Conservation (phyloP, 1,284 basidiomycete genomes). For the Taiwanofungus camphoratus region DNA sequence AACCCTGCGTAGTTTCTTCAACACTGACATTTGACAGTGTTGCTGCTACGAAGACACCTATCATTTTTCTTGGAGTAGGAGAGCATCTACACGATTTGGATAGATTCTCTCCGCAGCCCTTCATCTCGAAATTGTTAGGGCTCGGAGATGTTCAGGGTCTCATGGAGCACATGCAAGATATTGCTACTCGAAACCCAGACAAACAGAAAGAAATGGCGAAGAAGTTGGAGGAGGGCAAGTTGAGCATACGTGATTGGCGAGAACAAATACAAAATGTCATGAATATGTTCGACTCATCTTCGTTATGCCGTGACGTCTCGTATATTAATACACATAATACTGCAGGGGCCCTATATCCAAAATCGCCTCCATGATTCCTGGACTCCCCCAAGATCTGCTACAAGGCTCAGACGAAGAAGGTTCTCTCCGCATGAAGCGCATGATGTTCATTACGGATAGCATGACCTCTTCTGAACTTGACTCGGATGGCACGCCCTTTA, state of each 20-base stretch:
- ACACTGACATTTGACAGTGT: conserved; percentile 50
- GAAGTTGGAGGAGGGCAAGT: conserved; percentile 95
- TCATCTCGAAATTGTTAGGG: conserved; percentile 94
- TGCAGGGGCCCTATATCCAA: conserved; percentile 93
- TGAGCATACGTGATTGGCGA: conserved; percentile 95
- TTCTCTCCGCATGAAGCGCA: conserved; percentile 87
- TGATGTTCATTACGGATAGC: conserved; percentile 98
- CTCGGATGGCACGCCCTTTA: conserved; percentile 89
- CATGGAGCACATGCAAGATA: conserved; percentile 97
- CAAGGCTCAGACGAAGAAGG: conserved; percentile 92
- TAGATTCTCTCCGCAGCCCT: conserved; percentile 92
- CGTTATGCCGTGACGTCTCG: conserved; percentile 4
- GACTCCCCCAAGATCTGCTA: conserved; percentile 86
- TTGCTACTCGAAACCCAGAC: conserved; percentile 89
- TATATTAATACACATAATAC: neutral
- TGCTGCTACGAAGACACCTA: conserved; percentile 96
- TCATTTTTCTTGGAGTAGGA: conserved; percentile 97
- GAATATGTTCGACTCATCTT: conserved; percentile 76
- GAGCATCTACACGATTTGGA: conserved; percentile 97
- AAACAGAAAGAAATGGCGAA: conserved; percentile 98
- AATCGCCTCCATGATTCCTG: conserved; percentile 98
- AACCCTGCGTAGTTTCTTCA: conserved; percentile 5
- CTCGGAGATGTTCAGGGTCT: conserved; percentile 95
- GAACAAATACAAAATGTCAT: conserved; percentile 97
- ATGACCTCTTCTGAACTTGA: conserved; percentile 94